Conservation (phyloP, 1,284 basidiomycete genomes). For the Ustilago xerochloae region DNA sequence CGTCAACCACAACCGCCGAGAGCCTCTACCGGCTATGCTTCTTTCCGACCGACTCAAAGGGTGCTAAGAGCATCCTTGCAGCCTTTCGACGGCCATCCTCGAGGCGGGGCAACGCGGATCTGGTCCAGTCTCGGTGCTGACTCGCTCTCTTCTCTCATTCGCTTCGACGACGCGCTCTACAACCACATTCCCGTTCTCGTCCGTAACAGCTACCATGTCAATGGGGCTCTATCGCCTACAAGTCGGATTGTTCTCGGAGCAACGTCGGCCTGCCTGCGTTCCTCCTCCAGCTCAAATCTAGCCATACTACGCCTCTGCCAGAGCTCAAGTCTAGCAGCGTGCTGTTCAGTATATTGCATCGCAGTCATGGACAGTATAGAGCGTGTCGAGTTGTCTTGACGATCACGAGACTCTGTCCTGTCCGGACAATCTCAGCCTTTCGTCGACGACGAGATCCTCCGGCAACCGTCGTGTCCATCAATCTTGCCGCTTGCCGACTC, state of each 20-base stretch:
- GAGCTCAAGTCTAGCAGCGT: too few relatives aligned
- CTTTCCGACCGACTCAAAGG: too few relatives aligned
- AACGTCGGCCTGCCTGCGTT: neutral
- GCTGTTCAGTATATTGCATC: too few relatives aligned
- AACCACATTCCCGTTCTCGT: slow-evolving; percentile 11
- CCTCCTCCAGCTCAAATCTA: neutral
- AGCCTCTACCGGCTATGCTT: neutral
- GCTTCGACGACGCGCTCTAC: neutral
- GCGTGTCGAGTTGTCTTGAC: neutral
- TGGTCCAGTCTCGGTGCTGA: slow-evolving; percentile 20
- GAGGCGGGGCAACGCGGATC: slow-evolving; percentile 2
- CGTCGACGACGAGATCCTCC: slow-evolving; percentile 10
- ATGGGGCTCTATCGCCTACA: neutral
- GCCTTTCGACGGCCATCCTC: neutral
- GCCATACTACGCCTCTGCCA: too few relatives aligned
- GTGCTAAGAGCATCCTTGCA: too few relatives aligned
- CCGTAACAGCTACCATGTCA: neutral
- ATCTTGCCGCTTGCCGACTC: slow-evolving; percentile 14
- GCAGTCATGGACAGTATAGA: too few relatives aligned
- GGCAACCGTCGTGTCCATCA: slow-evolving; percentile 2
- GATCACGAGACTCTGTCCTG: neutral
- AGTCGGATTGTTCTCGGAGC: slow-evolving; percentile 4
- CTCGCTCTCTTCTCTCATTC: slow-evolving; percentile 8
- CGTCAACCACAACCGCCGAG: too few relatives aligned
- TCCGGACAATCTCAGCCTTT: neutral